Evolutionary conservation across 2,329 filamentous ascomycete genomes (phyloP), one percentile per base, ranked within the genome.

Genomic region (Colletotrichum echinochloae): DNA sequence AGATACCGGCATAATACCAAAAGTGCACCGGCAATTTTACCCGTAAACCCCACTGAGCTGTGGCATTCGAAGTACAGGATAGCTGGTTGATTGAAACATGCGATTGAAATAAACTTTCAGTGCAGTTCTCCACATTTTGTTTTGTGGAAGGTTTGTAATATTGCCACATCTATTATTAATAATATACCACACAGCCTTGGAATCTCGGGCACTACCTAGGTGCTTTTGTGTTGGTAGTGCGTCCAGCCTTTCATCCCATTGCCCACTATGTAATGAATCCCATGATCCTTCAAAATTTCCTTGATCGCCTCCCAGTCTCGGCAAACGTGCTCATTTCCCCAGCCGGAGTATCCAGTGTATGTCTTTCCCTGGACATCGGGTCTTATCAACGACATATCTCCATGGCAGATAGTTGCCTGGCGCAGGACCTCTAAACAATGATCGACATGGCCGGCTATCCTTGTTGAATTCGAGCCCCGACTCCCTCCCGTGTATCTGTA

Each of bases 361-460:
- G 20, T 39, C 11, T 1, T 8, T 0, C 52, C 52, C 5, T 3
- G 5, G 2, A 56, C 52, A 5, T 56, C 33, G 18, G 52, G 52
- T 14, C 52, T 7, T 23, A 56, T n/a, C 33, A 56, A 2, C n/a
- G 52, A 4, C 52, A 56, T 56, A n/a, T 56, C 52, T 3, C 52
- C 52, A 1, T 39, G 52, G 52, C 52, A 56, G 20, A 56, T 56
- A 33, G 33, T 39, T 3, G 52, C 52, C 52, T 56, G 52, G n/a
- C 52, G 52, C 52, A 56, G 33, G 16, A 56, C 52, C 52, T 56
- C 52, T 1, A 56, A 8, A 12, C 52, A 56, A n/a, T 56, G 52
- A 5, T 56, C 52, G 16, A 56, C 14, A 33, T 56, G 52, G 23
- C 52, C 52, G 20, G 23, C 33, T 5, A 16, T 26, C 20, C 9